A percentile compares a stretch with the other conserved stretches of the same genome.
Evolutionary conservation across 2,329 filamentous ascomycete genomes (phyloP).

Genomic region (Zymoseptoria ardabiliae): DNA sequence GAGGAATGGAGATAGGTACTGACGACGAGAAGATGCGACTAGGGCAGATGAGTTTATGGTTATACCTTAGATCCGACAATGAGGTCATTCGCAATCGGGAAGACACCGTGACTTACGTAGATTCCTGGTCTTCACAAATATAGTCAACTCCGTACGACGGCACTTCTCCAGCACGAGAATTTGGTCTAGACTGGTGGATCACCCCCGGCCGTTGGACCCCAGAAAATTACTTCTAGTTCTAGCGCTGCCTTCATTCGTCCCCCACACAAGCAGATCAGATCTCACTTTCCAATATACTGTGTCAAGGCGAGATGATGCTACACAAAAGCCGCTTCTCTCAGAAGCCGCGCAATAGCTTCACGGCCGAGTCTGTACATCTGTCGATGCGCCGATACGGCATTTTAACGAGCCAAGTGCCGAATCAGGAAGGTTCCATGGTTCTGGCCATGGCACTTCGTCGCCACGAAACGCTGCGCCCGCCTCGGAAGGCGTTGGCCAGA

Average conservation of each 20-base stretch:
- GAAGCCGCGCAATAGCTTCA: no score
- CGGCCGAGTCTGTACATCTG: no score
- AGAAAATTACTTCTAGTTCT: no score
- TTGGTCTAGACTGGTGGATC: not conserved
- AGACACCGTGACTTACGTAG: no score
- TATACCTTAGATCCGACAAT: not conserved
- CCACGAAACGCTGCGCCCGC: not conserved
- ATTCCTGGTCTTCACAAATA: not conserved
- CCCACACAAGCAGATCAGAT: not conserved
- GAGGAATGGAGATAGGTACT: conserved; percentile 1
- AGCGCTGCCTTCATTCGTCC: not conserved
- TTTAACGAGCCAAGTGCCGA: not conserved
- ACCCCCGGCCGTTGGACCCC: no score
- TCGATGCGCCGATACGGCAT: not conserved
- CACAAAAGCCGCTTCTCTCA: not conserved
- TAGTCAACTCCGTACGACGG: not conserved
- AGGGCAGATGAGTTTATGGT: not conserved
- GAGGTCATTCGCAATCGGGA: not conserved
- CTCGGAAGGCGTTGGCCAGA: not conserved
- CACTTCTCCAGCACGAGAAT: not conserved
- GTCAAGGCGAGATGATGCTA: not conserved
- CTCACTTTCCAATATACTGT: not conserved
- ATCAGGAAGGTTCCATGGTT: not conserved
- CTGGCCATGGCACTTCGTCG: not conserved
- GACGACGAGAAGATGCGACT: not conserved